These are phyloP conservation scores for Geum urbanum DNA, from an alignment of 306 rosid genomes.

Conservation along the genomic window DNA sequence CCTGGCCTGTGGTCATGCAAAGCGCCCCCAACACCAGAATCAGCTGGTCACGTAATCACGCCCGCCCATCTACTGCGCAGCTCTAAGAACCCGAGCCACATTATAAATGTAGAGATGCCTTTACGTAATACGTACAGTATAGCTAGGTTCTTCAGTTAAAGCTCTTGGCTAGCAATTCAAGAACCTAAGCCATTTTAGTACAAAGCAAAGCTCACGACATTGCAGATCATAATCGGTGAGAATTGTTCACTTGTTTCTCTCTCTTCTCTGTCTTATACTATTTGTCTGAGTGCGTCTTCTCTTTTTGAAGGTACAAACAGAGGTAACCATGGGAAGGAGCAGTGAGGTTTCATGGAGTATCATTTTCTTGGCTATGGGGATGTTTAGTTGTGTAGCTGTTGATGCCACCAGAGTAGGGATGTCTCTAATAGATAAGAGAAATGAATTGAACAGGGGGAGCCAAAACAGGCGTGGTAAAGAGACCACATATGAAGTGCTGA, in stretches of 20 bases:
- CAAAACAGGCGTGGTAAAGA: constrained; percentile 4
- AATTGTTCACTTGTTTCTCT: neutral
- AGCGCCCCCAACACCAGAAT: constrained; percentile 25
- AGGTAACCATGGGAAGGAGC: constrained; percentile 31
- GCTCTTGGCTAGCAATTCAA: neutral
- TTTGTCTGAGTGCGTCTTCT: neutral
- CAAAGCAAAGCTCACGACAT: neutral
- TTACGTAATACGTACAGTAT: neutral
- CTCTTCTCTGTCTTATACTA: neutral
- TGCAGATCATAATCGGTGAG: neutral
- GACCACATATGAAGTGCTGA: constrained; percentile 1
- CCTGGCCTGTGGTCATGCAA: constrained; percentile 27
- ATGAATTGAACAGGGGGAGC: constrained; percentile 1
- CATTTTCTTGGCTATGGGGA: constrained; percentile 22
- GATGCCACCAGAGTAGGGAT: constrained; percentile 26
- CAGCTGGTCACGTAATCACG: constrained; percentile 14
- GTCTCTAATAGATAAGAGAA: constrained; percentile 12
- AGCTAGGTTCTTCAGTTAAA: neutral
- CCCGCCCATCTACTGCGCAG: neutral
- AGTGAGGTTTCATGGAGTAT: constrained; percentile 18
- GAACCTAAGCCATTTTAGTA: neutral
- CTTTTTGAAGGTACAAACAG: neutral
- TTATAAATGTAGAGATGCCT: constrained; percentile 2
- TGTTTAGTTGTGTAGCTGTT: constrained; percentile 10
- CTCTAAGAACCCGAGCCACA: neutral